Evolutionary conservation across 306 rosid genomes (phyloP), one percentile per base, ranked within the genome.

Genomic region (Rosa persica): DNA sequence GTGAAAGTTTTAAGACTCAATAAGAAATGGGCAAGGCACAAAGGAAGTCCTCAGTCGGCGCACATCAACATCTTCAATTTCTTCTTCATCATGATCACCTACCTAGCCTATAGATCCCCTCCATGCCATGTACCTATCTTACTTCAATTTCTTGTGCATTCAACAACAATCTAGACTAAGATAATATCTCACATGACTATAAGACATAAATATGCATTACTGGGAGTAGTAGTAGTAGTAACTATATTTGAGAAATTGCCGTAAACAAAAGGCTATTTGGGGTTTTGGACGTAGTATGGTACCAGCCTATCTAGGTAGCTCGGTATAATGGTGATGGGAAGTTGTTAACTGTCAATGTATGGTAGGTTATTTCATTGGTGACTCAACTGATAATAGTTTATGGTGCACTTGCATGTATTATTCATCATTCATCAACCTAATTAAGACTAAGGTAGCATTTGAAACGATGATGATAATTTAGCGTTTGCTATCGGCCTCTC

Each of bases 1-100:
- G 82, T 83, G 88, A 81, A 88, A 83, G 80, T 76, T 51, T 70
- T 16, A 66, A 76, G 38, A 23, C 4, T 10, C 47, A 9, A 43
- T 57, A 5, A 57, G 36, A 69, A 36, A 70, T 38, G 22, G 73
- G 80, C 75, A 77, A 69, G 86, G 83, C 78, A 73, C 44, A 77
- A 83, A 85, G 86, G 77, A 66, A 67, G 57, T 23, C n/a, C 75
- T 47, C 69, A 65, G 69, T 72, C 60, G 47, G 60, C 67, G 46
- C 72, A 80, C 73, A 75, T 86, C 79, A 47, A 42, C 60, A 57
- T 82, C 85, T 70, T 76, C 55, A 13, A 20, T 30, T 44, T 23
- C 70, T 65, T 66, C 47, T 8, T 66, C 47, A 38, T 17, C 44
- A 6, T 15, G 20, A 27, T 27, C 67, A 64, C 69, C 69, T 64